Percentiles rank a stretch among this genome's conserved stretches.
These are phyloP conservation scores for Plantago major DNA, from an alignment of 257 asterid species.

Conservation along the genomic window DNA sequence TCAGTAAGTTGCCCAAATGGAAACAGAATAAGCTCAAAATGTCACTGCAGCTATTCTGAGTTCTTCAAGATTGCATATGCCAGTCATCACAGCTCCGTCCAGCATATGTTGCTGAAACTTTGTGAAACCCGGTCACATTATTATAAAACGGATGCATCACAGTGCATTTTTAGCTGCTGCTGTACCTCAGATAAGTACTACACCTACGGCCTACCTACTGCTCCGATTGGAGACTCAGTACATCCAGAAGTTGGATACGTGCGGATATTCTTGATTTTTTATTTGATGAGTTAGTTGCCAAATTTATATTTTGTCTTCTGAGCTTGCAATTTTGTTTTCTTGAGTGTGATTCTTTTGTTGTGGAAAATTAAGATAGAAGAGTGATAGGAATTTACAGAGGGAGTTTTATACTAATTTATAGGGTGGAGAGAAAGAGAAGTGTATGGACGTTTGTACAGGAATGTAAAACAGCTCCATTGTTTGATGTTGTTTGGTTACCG, in stretches of 20 bases:
- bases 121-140: constrained; percentile 9
- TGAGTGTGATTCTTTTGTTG: constrained; percentile 9
- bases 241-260: constrained; percentile 20
- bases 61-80: not conserved
- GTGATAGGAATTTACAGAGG: not conserved
- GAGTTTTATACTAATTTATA: not conserved
- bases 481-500: constrained; percentile 18
- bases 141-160: constrained; percentile 31
- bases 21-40: constrained; percentile 94
- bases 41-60: constrained; percentile 70
- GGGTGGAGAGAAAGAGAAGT: constrained; percentile 16
- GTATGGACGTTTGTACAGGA: constrained; percentile 46
- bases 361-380: constrained; percentile 8
- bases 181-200: constrained; percentile 21
- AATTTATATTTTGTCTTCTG: constrained; percentile 37
- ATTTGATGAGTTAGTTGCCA: constrained; percentile 17
- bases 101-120: constrained; percentile 21
- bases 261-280: constrained; percentile 22
- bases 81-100: constrained; percentile 21
- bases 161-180: constrained; percentile 36
- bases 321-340: constrained; percentile 30
- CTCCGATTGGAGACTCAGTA: constrained; percentile 20
- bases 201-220: constrained; percentile 21
- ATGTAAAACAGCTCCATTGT: constrained; percentile 32
- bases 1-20: constrained; percentile 96